These are phyloP conservation scores for Dissophora globulifera DNA, from an alignment of 192 early-diverging fungal genomes.

Conservation along the genomic window DNA sequence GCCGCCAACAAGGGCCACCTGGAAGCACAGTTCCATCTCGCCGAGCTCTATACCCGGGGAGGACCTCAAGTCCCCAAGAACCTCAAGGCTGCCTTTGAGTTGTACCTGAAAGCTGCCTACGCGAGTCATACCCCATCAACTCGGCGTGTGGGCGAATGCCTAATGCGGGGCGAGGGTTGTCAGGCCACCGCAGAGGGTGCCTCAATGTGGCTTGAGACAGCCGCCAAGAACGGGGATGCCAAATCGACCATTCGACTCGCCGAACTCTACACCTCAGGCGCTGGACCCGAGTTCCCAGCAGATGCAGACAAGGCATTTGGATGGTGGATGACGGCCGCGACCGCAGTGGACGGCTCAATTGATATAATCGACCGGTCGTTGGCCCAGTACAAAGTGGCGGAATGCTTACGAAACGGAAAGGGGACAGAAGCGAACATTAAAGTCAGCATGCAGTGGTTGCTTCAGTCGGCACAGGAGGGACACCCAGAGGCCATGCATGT, in stretches of 20 bases:
- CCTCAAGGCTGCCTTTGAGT: conserved; percentile 68
- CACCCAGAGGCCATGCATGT: conserved; percentile 53
- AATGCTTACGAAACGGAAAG: conserved; percentile 59
- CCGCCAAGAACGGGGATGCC: conserved; percentile 49
- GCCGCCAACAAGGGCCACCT: conserved; percentile 76
- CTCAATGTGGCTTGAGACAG: conserved; percentile 51
- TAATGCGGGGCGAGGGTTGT: conserved; percentile 50
- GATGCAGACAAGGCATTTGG: conserved; percentile 54
- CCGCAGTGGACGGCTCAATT: conserved; percentile 46
- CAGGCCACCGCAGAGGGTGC: conserved; percentile 52
- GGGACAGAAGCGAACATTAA: conserved; percentile 54
- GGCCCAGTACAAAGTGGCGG: conserved; percentile 73
- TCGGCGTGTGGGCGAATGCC: conserved; percentile 42
- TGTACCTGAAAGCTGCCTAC: conserved; percentile 68
- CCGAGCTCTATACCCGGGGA: conserved; percentile 62
- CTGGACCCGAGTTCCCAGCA: conserved; percentile 28
- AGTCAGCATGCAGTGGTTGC: conserved; percentile 51
- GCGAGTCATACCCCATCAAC: conserved; percentile 59
- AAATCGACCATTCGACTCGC: conserved; percentile 48
- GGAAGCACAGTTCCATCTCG: conserved; percentile 61
- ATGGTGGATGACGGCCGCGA: conserved; percentile 51
- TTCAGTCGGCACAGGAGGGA: conserved; percentile 49
- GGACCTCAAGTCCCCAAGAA: conserved; percentile 67
- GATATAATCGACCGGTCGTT: conserved; percentile 57
- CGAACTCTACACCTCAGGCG: conserved; percentile 36